A percentile compares a stretch with the other conserved stretches of the same genome.
Conservation (phyloP, 2,329 filamentous ascomycete genomes). For the Blastomyces percursus region DNA sequence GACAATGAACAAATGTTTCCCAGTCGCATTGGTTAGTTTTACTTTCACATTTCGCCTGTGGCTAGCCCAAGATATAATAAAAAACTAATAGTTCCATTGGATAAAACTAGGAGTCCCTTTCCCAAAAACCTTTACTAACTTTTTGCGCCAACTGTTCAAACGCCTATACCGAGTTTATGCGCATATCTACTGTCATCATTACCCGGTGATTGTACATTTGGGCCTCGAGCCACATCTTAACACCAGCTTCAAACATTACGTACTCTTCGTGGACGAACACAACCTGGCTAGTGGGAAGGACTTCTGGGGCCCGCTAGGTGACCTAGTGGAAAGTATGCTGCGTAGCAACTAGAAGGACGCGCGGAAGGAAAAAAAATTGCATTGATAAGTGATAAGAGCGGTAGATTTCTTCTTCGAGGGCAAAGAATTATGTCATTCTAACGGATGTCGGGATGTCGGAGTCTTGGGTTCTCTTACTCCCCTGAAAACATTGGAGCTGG, state of each 20-base stretch:
- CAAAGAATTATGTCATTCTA: background rate
- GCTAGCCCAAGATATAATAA: background rate
- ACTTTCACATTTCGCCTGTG: background rate
- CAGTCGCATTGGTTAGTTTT: slow-evolving; percentile 63
- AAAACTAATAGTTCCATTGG: background rate
- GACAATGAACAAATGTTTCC: slow-evolving; percentile 93
- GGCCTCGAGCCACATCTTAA: slow-evolving; percentile 95
- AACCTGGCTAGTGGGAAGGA: slow-evolving; percentile 84
- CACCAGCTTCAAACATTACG: slow-evolving; percentile 99
- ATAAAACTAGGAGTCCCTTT: slow-evolving; percentile 64
- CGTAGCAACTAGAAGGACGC: slow-evolving; percentile 60
- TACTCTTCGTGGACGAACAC: slow-evolving; percentile 97
- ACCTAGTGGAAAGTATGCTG: slow-evolving; percentile 96
- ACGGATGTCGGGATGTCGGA: background rate
- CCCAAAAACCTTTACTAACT: slow-evolving; percentile 77
- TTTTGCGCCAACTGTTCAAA: slow-evolving; percentile 96
- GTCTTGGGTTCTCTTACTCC: background rate
- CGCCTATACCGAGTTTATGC: slow-evolving; percentile 97
- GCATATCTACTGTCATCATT: slow-evolving; percentile 99
- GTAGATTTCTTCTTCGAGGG: background rate
- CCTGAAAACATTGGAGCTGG: background rate
- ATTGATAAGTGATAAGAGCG: background rate
- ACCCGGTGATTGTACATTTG: slow-evolving; percentile 88
- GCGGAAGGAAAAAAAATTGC: background rate
- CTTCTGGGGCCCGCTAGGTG: slow-evolving; percentile 91